Evolutionary conservation across 768 basidiomycete species (phyloP), one percentile per base, ranked within the genome.

Genomic region (Cystofilobasidium macerans): DNA sequence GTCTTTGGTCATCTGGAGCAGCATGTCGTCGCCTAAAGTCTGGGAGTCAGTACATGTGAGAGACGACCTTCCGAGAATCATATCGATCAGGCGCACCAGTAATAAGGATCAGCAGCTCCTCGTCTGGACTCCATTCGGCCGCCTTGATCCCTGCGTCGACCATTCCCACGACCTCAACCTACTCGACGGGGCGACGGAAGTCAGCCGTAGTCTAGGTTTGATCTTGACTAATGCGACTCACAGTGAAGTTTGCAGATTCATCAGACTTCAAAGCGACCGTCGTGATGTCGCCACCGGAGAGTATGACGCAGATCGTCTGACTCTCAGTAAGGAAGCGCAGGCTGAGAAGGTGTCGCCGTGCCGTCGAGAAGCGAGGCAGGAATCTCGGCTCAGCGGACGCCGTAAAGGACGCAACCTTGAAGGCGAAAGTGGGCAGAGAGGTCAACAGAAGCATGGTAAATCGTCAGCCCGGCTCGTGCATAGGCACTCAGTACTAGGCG

Each of bases 61-160:
- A 33, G 28, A 57, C 9, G 57, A 61, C 24, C 12, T 43, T 42
- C 20, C n/a, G n/a, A n/a, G 30, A n/a, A 57, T 6, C 40, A 16
- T 1, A 38, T 22, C 33, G 28, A 38, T 35, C 12, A 51, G n/a
- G 51, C 18, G 56, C 67, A 86, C 91, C 87, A 51, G 90, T 95
- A 8, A 88, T 79, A 26, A 97, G 79, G 1, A 83, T 83, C 16
- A 99, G 79, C n/a, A 89, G 77, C 11, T 88, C 84, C 63, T 94
- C 89, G 74, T 99, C 95, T 5, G 94, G 90, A 69, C 86, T 86
- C 93, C 94, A 98, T 16, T 82, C 79, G 14, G 89, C 92, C 0
- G 86, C 85, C 35, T 83, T 76, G 58, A 99, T 85, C 0, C 89
- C 91, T 14, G 84, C 80, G 63, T 95, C 93, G 9, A 98, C 83